Evolutionary conservation across 1,284 basidiomycete genomes (phyloP).

Genomic region (Xerocomus cyaneibrunnescens): DNA sequence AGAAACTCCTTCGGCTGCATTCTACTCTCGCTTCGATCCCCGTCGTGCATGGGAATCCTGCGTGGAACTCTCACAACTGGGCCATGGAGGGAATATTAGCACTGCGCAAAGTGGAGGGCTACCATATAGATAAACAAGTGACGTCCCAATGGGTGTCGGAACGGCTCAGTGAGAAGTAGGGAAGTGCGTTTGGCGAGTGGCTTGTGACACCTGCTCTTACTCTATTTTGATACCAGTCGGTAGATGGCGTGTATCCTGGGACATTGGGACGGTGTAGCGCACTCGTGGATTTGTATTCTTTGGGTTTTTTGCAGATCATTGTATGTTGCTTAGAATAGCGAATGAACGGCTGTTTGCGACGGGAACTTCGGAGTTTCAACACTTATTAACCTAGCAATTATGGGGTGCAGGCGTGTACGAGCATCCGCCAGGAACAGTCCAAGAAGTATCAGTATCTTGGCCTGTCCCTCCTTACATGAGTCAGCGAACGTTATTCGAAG

Average conservation of each 20-base stretch:
- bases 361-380: conserved; percentile 17
- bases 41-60: conserved; percentile 28
- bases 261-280: conserved; percentile 16
- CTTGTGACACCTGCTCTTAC: conserved; percentile 6
- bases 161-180: conserved; percentile 27
- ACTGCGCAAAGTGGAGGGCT: conserved; percentile 31
- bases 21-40: conserved; percentile 28
- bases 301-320: conserved; percentile 15
- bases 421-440: conserved; percentile 9
- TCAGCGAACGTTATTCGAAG: conserved; percentile 15
- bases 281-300: conserved; percentile 28
- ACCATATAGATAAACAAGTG: conserved; percentile 32
- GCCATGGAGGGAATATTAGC: conserved; percentile 34
- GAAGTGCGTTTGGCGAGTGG: conserved; percentile 1
- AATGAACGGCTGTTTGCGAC: conserved; percentile 9
- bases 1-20: conserved; percentile 30
- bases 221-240: conserved; percentile 21
- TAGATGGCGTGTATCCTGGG: conserved; percentile 23
- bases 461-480: not conserved
- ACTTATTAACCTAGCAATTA: conserved; percentile 23
- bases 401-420: conserved; percentile 8
- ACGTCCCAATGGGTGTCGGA: conserved; percentile 34
- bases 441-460: conserved; percentile 7
- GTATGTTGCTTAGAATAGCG: conserved; percentile 10
- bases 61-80: conserved; percentile 33